Conservation (phyloP, 371 early-diverging fungal species). For the Saksenaea vasiformis region DNA sequence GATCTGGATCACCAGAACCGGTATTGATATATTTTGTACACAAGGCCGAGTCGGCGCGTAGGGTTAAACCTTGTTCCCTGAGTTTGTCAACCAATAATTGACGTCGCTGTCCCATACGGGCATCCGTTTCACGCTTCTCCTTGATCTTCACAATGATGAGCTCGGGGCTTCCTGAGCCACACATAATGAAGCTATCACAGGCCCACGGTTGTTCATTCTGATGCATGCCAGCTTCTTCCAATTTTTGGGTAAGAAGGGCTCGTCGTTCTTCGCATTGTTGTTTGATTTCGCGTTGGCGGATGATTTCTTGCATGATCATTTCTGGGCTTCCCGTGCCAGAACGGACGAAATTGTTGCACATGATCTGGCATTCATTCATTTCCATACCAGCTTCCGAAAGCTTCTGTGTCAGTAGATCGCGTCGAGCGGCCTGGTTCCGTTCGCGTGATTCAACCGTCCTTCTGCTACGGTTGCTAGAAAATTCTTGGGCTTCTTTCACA, state of each 20-base stretch:
- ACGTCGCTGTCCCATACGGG: background rate
- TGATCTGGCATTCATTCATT: background rate
- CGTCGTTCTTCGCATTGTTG: background rate
- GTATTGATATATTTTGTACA: conserved; percentile 2
- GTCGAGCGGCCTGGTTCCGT: background rate
- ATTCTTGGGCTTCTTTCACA: conserved; percentile 7
- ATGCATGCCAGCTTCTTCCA: background rate
- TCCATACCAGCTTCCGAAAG: background rate
- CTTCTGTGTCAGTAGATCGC: background rate
- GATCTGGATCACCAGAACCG: background rate
- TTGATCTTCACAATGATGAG: background rate
- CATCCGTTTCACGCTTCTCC: background rate
- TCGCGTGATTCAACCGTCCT: background rate
- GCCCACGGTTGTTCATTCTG: background rate
- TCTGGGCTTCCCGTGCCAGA: background rate
- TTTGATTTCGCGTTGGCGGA: background rate
- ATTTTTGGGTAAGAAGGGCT: background rate
- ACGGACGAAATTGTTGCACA: background rate
- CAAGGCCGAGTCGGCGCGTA: conserved; percentile 8
- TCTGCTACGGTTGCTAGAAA: background rate
- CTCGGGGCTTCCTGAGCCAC: background rate
- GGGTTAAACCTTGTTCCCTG: background rate
- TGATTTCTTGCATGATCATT: background rate
- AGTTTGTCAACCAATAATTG: background rate
- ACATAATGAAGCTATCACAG: background rate